phyloP scores from a whole-genome alignment of 2,329 filamentous ascomycete genomes.

The Hypoxylon sp. region DNA sequence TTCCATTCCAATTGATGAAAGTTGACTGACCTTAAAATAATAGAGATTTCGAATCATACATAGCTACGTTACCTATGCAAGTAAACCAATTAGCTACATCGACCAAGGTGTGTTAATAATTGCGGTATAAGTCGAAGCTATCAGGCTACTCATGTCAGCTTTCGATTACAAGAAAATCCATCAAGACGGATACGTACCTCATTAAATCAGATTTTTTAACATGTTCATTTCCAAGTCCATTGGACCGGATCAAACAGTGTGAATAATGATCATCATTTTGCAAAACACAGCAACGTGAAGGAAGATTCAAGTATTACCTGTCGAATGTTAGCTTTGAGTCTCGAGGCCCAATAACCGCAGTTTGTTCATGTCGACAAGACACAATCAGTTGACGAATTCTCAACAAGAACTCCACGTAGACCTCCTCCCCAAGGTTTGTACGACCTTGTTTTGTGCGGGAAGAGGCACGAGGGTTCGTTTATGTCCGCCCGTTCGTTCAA shows the following conservation, averaged over 20 bases:
- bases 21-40: conserved; percentile 28
- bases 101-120: conserved; percentile 12
- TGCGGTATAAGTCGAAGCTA: conserved; percentile 29
- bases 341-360: conserved; percentile 48
- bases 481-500: conserved; percentile 81
- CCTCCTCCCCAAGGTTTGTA: conserved; percentile 73
- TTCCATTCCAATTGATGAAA: conserved; percentile 46
- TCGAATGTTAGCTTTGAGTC: conserved; percentile 46
- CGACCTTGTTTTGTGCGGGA: conserved; percentile 69
- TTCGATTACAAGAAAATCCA: background rate
- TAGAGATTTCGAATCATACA: background rate
- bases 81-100: conserved; percentile 38
- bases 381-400: conserved; percentile 76
- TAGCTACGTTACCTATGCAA: conserved; percentile 42
- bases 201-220: conserved; percentile 58
- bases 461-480: conserved; percentile 68
- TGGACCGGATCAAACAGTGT: conserved; percentile 58
- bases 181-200: conserved; percentile 51
- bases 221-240: conserved; percentile 57
- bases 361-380: conserved; percentile 44
- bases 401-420: conserved; percentile 71
- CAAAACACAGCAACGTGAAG: conserved; percentile 16
- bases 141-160: conserved; percentile 53
- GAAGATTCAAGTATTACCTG: conserved; percentile 48
- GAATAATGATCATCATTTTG: conserved; percentile 58